Base-by-base conservation (phyloP, 2,329 filamentous ascomycete genomes). In the Alternaria sp. region DNA sequence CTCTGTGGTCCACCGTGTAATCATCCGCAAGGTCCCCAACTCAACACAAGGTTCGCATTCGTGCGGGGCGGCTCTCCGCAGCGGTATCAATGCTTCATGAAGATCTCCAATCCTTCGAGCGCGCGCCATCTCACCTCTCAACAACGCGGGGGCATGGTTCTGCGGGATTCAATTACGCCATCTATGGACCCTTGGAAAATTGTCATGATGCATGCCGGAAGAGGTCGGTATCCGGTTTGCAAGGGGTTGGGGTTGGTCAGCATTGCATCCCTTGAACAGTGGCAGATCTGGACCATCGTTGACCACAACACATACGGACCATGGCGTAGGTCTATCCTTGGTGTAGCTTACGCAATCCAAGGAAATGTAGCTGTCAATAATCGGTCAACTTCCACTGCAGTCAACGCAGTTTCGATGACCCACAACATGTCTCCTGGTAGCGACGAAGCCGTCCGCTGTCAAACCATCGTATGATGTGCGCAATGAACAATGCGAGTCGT, bases 51-150 rank as follows among this genome's bases (percentile, higher is more conserved):
- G 49, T 45, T 55, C 23, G 25, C 36, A 45, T 55, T 30, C 36
- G 23, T 25, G 36, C n/a, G 43, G 26, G 25, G 53, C 53, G 53
- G 53, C 53, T 56, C 53, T 56, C 53, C 53, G 43, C 43, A 46
- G 44, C 28, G 28, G 49, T 32, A 52, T 52, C 43, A 32, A 19
- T 46, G 43, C 53, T 56, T 23, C 53, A 21, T 23, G 25, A 56
- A 32, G 43, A 56, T 56, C 26, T 9, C 15, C 26, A 47, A 23
- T 47, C 28, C 43, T 30, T 46, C 43, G 40, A 21, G 36, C 25
- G 52, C 43, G 43, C 26, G 40, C 52, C 25, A 44, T 17, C 25
- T 44, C 26, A 28, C 9, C 26, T 47, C 53, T 26, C 53, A 56
- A 47, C 53, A 56, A 32, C 13, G 30, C 26, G 23, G 17, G 30